Percentiles rank a stretch among this genome's conserved stretches.
Conservation (phyloP, 2,329 filamentous ascomycete genomes). For the Epichloe aotearoae region DNA sequence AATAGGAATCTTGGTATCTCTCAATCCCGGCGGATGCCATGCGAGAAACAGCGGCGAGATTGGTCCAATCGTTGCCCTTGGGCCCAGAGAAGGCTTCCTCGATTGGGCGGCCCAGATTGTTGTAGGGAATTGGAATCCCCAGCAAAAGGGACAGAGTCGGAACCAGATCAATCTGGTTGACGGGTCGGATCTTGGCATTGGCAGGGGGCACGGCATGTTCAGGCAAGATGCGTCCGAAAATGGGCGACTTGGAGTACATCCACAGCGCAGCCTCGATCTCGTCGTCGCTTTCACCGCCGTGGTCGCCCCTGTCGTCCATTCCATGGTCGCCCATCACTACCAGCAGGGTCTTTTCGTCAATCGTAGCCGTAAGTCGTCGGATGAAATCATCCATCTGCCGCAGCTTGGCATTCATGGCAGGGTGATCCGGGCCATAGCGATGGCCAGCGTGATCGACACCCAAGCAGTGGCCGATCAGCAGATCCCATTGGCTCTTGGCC, state of each 20-base stretch:
- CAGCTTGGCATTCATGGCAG: slow-evolving; percentile 82
- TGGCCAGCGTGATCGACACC: slow-evolving; percentile 96
- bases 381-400: slow-evolving; percentile 82
- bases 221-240: slow-evolving; percentile 66
- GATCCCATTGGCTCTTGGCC: slow-evolving; percentile 66
- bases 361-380: slow-evolving; percentile 50
- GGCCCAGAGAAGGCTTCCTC: slow-evolving; percentile 78
- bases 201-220: slow-evolving; percentile 43
- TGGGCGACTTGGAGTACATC: slow-evolving; percentile 88
- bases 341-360: slow-evolving; percentile 79
- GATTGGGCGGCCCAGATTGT: slow-evolving; percentile 85
- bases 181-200: slow-evolving; percentile 65
- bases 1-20: slow-evolving; percentile 78
- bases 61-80: slow-evolving; percentile 58
- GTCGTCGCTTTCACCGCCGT: slow-evolving; percentile 95
- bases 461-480: slow-evolving; percentile 88
- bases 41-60: slow-evolving; percentile 63
- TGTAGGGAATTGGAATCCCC: slow-evolving; percentile 88
- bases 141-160: slow-evolving; percentile 80
- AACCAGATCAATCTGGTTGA: slow-evolving; percentile 86
- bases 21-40: slow-evolving; percentile 76
- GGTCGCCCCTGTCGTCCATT: slow-evolving; percentile 30
- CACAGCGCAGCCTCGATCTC: slow-evolving; percentile 90
- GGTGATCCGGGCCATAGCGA: slow-evolving; percentile 84
- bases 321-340: slow-evolving; percentile 72